Evolutionary conservation across 768 basidiomycete species (phyloP), one percentile per base, ranked within the genome.

Genomic region (Termitomyces sp.): DNA sequence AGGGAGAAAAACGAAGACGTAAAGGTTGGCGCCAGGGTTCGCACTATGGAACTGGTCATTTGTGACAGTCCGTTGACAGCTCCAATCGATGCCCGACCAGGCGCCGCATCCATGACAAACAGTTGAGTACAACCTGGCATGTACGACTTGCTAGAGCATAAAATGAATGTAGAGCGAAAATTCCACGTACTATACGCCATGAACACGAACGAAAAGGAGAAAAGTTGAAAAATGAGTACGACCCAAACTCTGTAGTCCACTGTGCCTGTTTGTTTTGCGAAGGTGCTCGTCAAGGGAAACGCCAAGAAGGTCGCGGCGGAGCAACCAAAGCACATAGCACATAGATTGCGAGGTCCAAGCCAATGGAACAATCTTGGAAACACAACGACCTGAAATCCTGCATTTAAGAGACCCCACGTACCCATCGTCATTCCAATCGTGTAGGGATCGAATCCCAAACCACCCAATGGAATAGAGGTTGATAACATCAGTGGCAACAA

Each of bases 41-140:
- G 76, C 65, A 79, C 71, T 4, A 77, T 71, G 0, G 81, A 83
- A 4, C 76, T 75, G 11, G 76, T 66, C 69, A 83, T 82, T 67
- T 88, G 86, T 6, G 78, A 82, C 12, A 86, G 59, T 7, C 85
- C 84, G 61, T 84, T 86, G 8, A 79, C 76, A 4, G 82, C 78
- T 2, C 66, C 64, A 12, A 63, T 55, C 0, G 64, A 52, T 42
- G 64, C 57, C 22, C 51, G 33, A 38, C 51, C 51, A 22, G 64
- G 66, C 3, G 62, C 59, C 33, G 50, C 64, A 42, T 67, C 62
- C 40, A 67, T 28, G 40, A 67, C 50, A 38, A 63, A 61, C 6
- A 67, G 54, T 24, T 67, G 64, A 38, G 44, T 46, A 40, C 63
- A 62, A 28, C 48, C 63, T 68, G n/a, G 16, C 13, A 55, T 42